Base-by-base conservation (phyloP, 73 alveolate genomes). In the Tetrahymena malaccensis region DNA sequence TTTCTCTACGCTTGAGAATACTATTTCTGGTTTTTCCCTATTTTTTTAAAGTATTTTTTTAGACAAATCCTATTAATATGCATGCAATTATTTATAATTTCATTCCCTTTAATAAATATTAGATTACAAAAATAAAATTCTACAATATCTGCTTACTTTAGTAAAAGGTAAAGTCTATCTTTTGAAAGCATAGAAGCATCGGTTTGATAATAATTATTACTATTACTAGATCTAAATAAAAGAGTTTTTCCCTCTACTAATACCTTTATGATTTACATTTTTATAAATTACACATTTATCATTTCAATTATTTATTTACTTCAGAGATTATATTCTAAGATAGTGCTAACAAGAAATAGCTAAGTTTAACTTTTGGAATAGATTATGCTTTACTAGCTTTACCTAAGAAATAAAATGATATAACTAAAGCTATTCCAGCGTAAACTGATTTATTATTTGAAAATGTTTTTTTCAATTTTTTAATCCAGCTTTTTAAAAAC, bases 291-390 rank as follows among this genome's bases (percentile, higher is more conserved):
- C 43, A 35, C 33, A 35, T 43, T n/a, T 34, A 34, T 34, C 85
- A 55, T 40, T 34, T 4, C n/a, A 84, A 85, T 85, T 94, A 93
- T 34, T 84, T 44, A 43, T 31, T 85, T 43, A 94, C 94, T 38
- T 94, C 95, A 27, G 85, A 85, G 0, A 94, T 85, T 35, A 94
- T 40, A 35, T 94, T 94, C 40, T 94, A 85, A 44, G 93, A 34
- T 16, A 94, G 38, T 0, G 93, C 96, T 33, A 94, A 84, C 93
- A 94, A 35, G 93, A 94, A 94, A 35, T 94, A 55, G 94, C 96
- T 94, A 1, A 94, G 57, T 19, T 94, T 85, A 34, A 94, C 96
- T 55, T 44, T 40, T 84, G 94, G 94, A n/a, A 94, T n/a, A 38
- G 44, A 21, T 19, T 84, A 40, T 70, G 84, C 83, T 19, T 55